phyloP scores from a whole-genome alignment of 306 rosid species.

The Spatholobus suberectus region DNA sequence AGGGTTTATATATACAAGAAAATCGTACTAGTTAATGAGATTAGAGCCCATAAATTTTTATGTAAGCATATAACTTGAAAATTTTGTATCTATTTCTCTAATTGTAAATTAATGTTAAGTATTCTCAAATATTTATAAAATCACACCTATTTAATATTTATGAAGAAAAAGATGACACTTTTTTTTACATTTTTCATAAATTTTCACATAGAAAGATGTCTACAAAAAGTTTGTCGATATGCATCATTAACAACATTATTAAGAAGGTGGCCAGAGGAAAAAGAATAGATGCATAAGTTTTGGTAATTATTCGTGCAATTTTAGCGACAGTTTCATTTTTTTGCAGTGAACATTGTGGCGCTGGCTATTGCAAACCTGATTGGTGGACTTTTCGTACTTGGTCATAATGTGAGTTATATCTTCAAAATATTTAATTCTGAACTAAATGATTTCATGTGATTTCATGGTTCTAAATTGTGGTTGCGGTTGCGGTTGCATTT shows the following conservation, averaged over 20 bases:
- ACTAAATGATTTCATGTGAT: background rate
- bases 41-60: background rate
- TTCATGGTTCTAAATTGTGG: too few relatives aligned
- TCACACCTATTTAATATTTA: background rate
- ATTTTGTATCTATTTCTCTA: background rate
- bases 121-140: background rate
- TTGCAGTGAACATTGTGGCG: slow-evolving; percentile 73
- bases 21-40: too few relatives aligned
- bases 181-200: background rate
- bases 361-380: slow-evolving; percentile 82
- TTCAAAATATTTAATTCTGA: background rate
- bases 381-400: slow-evolving; percentile 75
- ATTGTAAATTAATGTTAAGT: background rate
- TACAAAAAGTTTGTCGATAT: background rate
- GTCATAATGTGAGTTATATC: slow-evolving; percentile 66
- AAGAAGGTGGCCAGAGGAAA: background rate
- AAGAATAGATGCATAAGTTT: background rate
- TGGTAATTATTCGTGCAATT: background rate
- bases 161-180: background rate
- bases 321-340: background rate
- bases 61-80: background rate
- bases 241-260: background rate
- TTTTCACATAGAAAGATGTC: background rate
- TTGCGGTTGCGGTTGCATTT: too few relatives aligned
- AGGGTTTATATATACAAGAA: too few relatives aligned